Evolutionary conservation across 495 filamentous ascomycete genomes (phyloP), one percentile per base, ranked within the genome.

Genomic region (Penicillium waksmanii): DNA sequence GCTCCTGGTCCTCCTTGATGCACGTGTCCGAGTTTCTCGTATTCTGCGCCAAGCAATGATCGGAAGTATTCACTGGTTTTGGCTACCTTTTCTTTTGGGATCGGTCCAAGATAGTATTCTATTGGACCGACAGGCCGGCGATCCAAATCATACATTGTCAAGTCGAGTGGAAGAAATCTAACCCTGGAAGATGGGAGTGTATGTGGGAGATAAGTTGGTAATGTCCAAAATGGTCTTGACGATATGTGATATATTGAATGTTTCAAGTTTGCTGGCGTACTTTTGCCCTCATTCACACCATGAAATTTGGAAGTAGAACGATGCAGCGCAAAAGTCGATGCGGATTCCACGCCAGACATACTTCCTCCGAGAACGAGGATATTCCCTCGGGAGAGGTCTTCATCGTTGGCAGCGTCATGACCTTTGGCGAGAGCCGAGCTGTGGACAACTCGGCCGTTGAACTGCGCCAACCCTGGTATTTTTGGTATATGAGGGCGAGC

Each of bases 281-380:
- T 8, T 12, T 42, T 43, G 18, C 17, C n/a, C 6, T 0, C 15
- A 11, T 35, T 18, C 8, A 27, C 19, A 15, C 35, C 3, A 31
- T 31, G 27, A 31, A 31, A 73, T 70, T 42, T 62, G 0, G n/a
- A 44, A 19, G 86, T 85, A 1, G 89, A 91, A 3, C 92, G 69
- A 51, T 89, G 84, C 17, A 87, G 77, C 13, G 91, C 91, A 35
- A 93, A 78, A 4, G 85, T 83, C 19, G 87, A 85, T 7, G 89
- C 90, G 42, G 87, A 84, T 75, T 96, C 92, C 9, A 86, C 82
- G 0, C 90, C 91, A 17, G 89, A 94, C 82, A 96, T 92, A 56
- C 90, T 89, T 2, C 92, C 92, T 4, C 92, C 92, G 9, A 94
- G 80, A 13, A 97, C 82, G 3, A 93, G 80, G 50, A 96, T 83